Evolutionary conservation across 352 stramenopile species (phyloP).

Genomic region (Pythium folliculosum): DNA sequence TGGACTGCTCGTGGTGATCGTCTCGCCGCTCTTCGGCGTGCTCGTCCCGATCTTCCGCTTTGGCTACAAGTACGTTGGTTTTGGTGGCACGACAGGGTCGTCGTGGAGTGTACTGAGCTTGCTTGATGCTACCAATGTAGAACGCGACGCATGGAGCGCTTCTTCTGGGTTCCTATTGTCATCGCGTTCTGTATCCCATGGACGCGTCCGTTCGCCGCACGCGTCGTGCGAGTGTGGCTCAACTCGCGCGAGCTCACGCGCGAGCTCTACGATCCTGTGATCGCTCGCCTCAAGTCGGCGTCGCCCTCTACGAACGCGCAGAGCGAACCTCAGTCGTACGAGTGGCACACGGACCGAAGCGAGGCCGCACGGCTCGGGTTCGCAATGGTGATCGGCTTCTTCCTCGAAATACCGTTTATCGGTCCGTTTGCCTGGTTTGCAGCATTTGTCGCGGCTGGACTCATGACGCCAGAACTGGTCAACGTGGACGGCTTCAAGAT

Average conservation of each 20-base stretch:
- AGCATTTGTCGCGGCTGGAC: constrained; percentile 58
- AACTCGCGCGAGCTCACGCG: constrained; percentile 64
- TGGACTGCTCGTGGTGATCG: constrained; percentile 48
- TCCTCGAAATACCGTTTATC: constrained; percentile 60
- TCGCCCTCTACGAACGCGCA: constrained; percentile 33
- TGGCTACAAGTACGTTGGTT: constrained; percentile 48
- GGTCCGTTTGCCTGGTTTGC: constrained; percentile 74
- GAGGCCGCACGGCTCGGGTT: constrained; percentile 74
- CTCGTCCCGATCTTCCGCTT: constrained; percentile 60
- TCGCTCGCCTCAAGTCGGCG: constrained; percentile 61
- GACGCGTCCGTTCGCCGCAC: constrained; percentile 38
- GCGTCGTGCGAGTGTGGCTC: constrained; percentile 58
- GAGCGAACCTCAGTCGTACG: constrained; percentile 29
- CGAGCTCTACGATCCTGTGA: constrained; percentile 72
- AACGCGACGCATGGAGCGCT: constrained; percentile 65
- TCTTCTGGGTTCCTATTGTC: constrained; percentile 63
- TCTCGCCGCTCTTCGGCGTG: constrained; percentile 50
- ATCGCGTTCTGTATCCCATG: constrained; percentile 50
- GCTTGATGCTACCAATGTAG: constrained; percentile 23
- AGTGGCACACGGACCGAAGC: constrained; percentile 61
- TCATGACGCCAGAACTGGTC: constrained; percentile 67
- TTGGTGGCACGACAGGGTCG: background rate
- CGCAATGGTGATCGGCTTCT: constrained; percentile 57
- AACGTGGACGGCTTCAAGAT: constrained; percentile 76
- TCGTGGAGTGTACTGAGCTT: background rate